A percentile compares a stretch with the other conserved stretches of the same genome.
Evolutionary conservation across 1,139 yeast species (phyloP).

Genomic region (Magnusiomyces ingens): DNA sequence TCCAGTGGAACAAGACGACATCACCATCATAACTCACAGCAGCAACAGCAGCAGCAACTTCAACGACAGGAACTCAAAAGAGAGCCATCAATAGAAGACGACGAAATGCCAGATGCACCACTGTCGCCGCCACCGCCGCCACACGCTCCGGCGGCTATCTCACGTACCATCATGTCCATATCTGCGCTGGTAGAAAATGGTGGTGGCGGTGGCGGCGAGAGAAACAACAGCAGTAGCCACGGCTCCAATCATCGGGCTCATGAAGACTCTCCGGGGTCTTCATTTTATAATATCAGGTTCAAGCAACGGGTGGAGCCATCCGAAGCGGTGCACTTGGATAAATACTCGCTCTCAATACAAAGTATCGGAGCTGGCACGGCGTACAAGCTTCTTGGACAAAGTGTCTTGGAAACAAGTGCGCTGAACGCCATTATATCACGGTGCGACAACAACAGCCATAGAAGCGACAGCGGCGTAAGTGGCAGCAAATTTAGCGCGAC

Average conservation of each 20-base stretch:
- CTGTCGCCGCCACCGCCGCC: background rate
- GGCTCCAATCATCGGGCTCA: background rate
- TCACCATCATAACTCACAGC: constrained; percentile 4
- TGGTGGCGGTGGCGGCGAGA: background rate
- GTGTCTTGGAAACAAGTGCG: background rate
- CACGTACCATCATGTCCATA: background rate
- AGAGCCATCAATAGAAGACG: background rate
- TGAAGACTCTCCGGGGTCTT: background rate
- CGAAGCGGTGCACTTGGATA: background rate
- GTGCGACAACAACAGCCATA: background rate
- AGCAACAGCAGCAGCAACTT: constrained; percentile 3
- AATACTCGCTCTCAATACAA: background rate
- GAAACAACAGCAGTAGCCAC: background rate
- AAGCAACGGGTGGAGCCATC: background rate
- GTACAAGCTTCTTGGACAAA: background rate
- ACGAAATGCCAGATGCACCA: background rate
- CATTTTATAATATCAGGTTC: background rate
- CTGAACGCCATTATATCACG: background rate
- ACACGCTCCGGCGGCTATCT: background rate
- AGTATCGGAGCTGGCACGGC: background rate
- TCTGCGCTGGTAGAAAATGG: background rate
- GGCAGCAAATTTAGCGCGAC: background rate
- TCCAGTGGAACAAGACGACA: background rate
- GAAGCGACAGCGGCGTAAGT: too few relatives aligned
- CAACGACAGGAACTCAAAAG: background rate